Base-by-base conservation (phyloP, 1,139 yeast genomes). In the Kodamaea sp. region DNA sequence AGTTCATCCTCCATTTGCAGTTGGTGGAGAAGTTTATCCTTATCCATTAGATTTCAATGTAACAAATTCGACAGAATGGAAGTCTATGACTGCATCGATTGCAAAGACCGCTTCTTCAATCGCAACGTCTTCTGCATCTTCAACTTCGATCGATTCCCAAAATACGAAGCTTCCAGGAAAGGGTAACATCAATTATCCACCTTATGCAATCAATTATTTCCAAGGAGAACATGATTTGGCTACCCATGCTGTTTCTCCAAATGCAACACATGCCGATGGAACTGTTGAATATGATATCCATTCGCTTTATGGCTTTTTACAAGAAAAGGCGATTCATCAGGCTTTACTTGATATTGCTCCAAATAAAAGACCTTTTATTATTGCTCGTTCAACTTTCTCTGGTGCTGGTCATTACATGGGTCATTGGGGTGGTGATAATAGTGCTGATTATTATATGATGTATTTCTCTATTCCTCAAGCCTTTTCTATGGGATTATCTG, bases 101-200 rank as follows among this genome's bases (percentile, higher is more conserved):
- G 47, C 55, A 9, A 42, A 46, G 6, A 42, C 53, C 4, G 36
- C 47, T 8, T 32, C 50, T n/a, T 36, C 48, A 24, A 32, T 52
- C 2, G 27, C 47, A 2, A 8, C 44, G 4, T 24, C 47, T 6
- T 25, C 51, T 5, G 32, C 50, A 8, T 43, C 53, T 2, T 43
- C 57, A 5, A 25, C 44, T n/a, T 40, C 47, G 7, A 41, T 48
- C 28, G 53, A 55, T 34, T 42, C 55, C 7, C 39, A 28, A 42
- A 56, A 58, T 34, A 49, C 54, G 29, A 42, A 50, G 35, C 47
- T 48, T 11, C 53, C 54, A 32, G 58, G 57, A 10, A 56, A 57
- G 40, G 65, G 65, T 9, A 59, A 62, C 40, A 46, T 63, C 45
- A 53, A 59, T 41, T 57, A 58, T 43, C 68, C 68, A 12, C 67